Percentiles rank a stretch among this genome's conserved stretches.
Conservation (phyloP, 1,139 yeast genomes). For the Blastobotrys aristatus region DNA sequence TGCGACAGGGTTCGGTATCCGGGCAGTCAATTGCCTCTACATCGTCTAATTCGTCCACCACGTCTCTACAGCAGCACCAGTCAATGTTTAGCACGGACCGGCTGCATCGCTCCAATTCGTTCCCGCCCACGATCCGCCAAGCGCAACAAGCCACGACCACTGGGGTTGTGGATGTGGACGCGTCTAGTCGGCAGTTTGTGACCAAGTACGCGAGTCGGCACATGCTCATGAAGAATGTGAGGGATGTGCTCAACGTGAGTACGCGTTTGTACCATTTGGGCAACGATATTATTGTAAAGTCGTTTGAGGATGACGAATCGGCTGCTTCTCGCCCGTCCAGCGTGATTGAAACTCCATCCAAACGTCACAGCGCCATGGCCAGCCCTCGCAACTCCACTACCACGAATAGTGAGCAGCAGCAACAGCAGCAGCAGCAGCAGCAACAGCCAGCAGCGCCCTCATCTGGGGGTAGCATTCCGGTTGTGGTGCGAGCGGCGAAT, state of each 20-base stretch:
- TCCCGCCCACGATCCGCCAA: conserved; percentile 32
- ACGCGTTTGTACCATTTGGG: conserved; percentile 49
- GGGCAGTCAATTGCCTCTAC: conserved; percentile 11
- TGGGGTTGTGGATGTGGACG: conserved; percentile 37
- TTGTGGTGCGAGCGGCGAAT: conserved; percentile 56
- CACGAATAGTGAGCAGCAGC: conserved; percentile 13
- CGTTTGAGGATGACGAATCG: conserved; percentile 37
- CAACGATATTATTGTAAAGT: conserved; percentile 52
- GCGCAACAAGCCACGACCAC: conserved; percentile 31
- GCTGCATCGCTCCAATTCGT: conserved; percentile 35
- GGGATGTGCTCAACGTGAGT: conserved; percentile 58
- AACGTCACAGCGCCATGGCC: conserved; percentile 32
- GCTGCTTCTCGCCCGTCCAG: conserved; percentile 43
- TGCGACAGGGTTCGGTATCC: conserved; percentile 13
- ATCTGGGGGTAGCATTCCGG: conserved; percentile 26
- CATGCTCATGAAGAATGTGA: conserved; percentile 46
- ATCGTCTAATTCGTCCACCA: conserved; percentile 12
- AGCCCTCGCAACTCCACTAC: conserved; percentile 16
- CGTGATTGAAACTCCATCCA: conserved; percentile 44
- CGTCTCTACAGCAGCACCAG: conserved; percentile 6
- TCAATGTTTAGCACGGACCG: not conserved
- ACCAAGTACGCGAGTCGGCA: conserved; percentile 40
- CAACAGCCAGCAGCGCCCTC: not conserved
- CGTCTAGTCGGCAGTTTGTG: conserved; percentile 35
- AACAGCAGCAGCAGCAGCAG: not conserved